Evolutionary conservation across 2,329 filamentous ascomycete genomes (phyloP).

Genomic region (Zalaria obscura): DNA sequence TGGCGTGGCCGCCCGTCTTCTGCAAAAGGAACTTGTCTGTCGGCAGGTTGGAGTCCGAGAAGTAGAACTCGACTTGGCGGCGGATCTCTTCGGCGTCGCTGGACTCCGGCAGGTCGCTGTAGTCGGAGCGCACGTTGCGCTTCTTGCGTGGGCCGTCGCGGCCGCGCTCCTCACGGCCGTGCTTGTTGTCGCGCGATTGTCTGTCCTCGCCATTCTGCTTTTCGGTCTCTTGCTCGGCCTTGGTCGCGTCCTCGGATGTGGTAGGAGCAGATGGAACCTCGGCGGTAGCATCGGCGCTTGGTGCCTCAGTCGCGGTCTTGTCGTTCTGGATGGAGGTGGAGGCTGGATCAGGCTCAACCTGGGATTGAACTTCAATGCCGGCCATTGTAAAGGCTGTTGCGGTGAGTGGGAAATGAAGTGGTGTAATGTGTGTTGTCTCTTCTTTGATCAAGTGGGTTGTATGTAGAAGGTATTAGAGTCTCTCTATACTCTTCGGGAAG

Average conservation of each 20-base stretch:
- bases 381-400: conserved; percentile 3
- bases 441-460: no score
- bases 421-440: no score
- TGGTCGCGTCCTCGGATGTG: conserved; percentile 5
- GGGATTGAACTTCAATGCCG: conserved; percentile 2
- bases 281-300: conserved; percentile 3
- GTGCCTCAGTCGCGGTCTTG: conserved; percentile 5
- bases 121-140: conserved; percentile 11
- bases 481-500: no score
- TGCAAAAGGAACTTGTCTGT: conserved; percentile 79
- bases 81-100: conserved; percentile 71
- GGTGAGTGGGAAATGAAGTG: no score
- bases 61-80: conserved; percentile 93
- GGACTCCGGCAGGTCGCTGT: conserved; percentile 46
- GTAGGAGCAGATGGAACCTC: conserved; percentile 5
- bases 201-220: not conserved
- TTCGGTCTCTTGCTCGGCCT: conserved; percentile 5
- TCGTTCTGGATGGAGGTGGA: conserved; percentile 6
- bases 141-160: not conserved
- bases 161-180: conserved; percentile 4
- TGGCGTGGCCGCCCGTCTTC: conserved; percentile 61
- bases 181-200: conserved; percentile 1
- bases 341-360: conserved; percentile 5
- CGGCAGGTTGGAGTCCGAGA: conserved; percentile 79
- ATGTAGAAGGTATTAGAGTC: no score